Evolutionary conservation across 1,284 basidiomycete species (phyloP).

Genomic region (Melampsora occidentalis): DNA sequence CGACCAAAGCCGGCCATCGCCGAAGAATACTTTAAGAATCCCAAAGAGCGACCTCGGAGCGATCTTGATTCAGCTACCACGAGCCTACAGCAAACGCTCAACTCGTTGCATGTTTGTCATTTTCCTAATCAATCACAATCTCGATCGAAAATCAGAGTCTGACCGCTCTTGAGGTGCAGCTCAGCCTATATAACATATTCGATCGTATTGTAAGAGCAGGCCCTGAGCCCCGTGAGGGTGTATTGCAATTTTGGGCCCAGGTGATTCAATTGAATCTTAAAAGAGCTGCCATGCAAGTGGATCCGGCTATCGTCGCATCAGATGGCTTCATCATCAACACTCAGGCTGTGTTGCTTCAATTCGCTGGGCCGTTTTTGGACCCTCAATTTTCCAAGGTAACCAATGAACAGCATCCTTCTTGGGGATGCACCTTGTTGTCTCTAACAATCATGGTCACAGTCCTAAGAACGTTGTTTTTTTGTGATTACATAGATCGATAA

Average conservation of each 20-base stretch:
- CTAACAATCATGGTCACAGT: neutral
- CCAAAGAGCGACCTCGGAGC: conserved; percentile 67
- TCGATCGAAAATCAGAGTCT: neutral
- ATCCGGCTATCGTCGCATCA: conserved; percentile 76
- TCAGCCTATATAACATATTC: conserved; percentile 80
- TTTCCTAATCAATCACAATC: neutral
- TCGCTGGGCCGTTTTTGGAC: conserved; percentile 97
- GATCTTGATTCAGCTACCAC: conserved; percentile 80
- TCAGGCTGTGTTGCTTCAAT: conserved; percentile 74
- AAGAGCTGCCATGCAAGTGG: conserved; percentile 87
- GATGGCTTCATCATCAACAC: conserved; percentile 93
- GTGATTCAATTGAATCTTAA: conserved; percentile 74
- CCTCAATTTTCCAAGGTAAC: conserved; percentile 77
- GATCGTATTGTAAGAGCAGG: conserved; percentile 82
- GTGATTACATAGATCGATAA: conserved; percentile 69
- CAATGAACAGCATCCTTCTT: conserved; percentile 1
- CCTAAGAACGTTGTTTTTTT: conserved; percentile 16
- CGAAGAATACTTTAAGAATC: conserved; percentile 75
- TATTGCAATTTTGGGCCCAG: conserved; percentile 77
- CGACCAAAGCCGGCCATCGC: conserved; percentile 68
- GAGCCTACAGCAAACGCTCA: conserved; percentile 75
- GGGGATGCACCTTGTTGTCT: neutral
- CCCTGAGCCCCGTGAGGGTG: conserved; percentile 72
- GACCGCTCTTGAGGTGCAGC: conserved; percentile 56
- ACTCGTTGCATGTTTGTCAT: conserved; percentile 68